Evolutionary conservation across 2,329 filamentous ascomycete species (phyloP), one percentile per base, ranked within the genome.

Genomic region (Aschersonia sp.): DNA sequence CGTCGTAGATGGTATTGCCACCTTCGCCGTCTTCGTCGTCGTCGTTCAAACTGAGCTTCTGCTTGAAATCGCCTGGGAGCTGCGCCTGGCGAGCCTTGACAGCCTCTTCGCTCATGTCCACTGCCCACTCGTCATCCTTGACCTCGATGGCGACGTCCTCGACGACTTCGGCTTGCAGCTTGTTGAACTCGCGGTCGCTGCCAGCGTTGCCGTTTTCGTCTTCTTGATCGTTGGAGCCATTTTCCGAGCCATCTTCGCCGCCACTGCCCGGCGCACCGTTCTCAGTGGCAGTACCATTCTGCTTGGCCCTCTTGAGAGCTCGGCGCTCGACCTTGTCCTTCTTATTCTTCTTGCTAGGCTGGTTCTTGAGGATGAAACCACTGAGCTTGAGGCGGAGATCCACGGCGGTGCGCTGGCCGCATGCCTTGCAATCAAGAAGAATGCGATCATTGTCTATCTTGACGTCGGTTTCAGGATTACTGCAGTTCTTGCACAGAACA

Each of bases 401-500:
- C 48, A 95, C 90, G 53, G 92, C 83, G 55, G 84, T 84, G 61
- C 87, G 88, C 69, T 94, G 85, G 63, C 92, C 92, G 63, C 92
- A 98, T 53, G 92, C 92, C 73, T 98, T 98, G 83, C 92, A 98
- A 71, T 98, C 92, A 56, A 97, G 81, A 53, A 87, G 69, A 66
- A 98, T 97, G 63, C 77, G 81, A 48, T 84, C 87, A 59, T 95
- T 89, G 71, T 95, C 95, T 76, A 97, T 87, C 62, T 84, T 80
- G 62, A 97, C 83, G 55, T 94, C 89, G 55, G 92, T 98, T 76
- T 98, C 92, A 37, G 92, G 92, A 68, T 98, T 98, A 81, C 95
- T 95, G 83, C 92, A 98, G 67, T 94, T 90, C 74, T 94, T 94
- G 85, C 92, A 98, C 54, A 98, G 88, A 60, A 98, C 92, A 58